Conservation (phyloP, 2,329 filamentous ascomycete genomes). For the Monosporascus sp. region DNA sequence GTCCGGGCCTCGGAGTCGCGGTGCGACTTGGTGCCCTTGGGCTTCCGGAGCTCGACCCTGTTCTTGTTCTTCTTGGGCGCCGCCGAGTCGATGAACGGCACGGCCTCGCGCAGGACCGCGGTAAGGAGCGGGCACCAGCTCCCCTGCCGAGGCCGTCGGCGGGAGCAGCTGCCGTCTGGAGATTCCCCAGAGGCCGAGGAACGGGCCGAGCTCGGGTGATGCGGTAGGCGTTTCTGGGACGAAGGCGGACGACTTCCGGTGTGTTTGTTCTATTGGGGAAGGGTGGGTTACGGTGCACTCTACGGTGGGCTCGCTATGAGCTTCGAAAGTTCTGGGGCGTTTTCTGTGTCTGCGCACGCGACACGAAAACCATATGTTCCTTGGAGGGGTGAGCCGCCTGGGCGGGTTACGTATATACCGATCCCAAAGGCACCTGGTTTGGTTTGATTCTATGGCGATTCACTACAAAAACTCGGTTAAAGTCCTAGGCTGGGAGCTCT, state of each 20-base stretch:
- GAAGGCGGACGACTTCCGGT: neutral
- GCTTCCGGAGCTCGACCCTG: conserved; percentile 44
- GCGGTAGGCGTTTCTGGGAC: conserved; percentile 5
- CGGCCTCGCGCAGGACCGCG: conserved; percentile 51
- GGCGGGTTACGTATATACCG: no score
- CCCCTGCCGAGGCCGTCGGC: conserved; percentile 31
- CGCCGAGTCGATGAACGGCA: conserved; percentile 53
- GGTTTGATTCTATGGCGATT: no score
- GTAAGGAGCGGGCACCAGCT: conserved; percentile 48
- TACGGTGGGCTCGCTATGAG: no score
- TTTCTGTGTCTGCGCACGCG: no score
- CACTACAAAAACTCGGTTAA: no score
- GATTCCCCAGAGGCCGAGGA: conserved; percentile 52
- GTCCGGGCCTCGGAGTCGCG: conserved; percentile 46
- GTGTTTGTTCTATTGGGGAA: neutral
- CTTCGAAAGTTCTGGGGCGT: no score
- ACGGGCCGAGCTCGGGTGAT: conserved; percentile 34
- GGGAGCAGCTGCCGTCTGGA: conserved; percentile 42
- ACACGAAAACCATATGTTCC: no score
- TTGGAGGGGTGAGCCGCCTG: no score
- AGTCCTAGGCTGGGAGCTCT: no score
- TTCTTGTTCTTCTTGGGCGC: conserved; percentile 35
- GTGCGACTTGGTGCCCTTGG: conserved; percentile 44
- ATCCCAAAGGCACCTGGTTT: no score
- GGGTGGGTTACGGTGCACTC: no score